Conservation (phyloP, 2,329 filamentous ascomycete species). For the Colletotrichum caudatum region DNA sequence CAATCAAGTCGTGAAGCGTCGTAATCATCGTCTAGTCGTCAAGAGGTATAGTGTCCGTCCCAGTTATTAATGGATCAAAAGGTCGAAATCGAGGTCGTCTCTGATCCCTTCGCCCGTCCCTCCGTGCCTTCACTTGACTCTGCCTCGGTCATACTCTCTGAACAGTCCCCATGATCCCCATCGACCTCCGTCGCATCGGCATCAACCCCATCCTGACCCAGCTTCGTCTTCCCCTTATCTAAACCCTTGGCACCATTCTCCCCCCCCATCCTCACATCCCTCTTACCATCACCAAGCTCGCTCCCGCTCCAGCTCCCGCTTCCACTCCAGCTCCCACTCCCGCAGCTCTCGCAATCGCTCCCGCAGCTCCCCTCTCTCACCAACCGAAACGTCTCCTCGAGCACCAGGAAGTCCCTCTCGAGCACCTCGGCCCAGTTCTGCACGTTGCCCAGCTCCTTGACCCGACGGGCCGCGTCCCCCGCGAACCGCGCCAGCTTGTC, state of each 20-base stretch:
- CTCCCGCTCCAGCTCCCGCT: constrained; percentile 54
- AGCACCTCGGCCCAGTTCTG: constrained; percentile 91
- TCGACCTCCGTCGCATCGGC: constrained; percentile 37
- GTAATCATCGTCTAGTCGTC: constrained; percentile 27
- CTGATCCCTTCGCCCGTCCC: constrained; percentile 50
- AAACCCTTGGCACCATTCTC: constrained; percentile 6
- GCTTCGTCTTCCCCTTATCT: constrained; percentile 46
- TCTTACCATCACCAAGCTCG: constrained; percentile 24
- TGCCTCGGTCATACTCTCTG: constrained; percentile 54
- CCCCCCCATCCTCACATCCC: constrained; percentile 37
- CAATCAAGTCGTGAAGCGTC: constrained; percentile 20
- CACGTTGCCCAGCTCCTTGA: constrained; percentile 85
- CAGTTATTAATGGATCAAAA: constrained; percentile 10
- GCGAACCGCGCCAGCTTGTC: constrained; percentile 74
- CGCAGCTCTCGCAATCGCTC: constrained; percentile 48
- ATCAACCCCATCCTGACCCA: constrained; percentile 31
- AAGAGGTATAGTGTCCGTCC: constrained; percentile 42
- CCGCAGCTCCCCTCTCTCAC: constrained; percentile 54
- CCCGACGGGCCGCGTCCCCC: constrained; percentile 69
- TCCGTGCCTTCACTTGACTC: constrained; percentile 53
- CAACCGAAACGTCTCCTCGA: constrained; percentile 73
- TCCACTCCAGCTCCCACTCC: constrained; percentile 48
- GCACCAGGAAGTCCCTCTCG: constrained; percentile 73
- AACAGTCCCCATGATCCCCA: constrained; percentile 47
- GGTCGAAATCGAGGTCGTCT: constrained; percentile 54